Evolutionary conservation across 2,329 filamentous ascomycete genomes (phyloP).

Genomic region (Stachybotrys elegans): DNA sequence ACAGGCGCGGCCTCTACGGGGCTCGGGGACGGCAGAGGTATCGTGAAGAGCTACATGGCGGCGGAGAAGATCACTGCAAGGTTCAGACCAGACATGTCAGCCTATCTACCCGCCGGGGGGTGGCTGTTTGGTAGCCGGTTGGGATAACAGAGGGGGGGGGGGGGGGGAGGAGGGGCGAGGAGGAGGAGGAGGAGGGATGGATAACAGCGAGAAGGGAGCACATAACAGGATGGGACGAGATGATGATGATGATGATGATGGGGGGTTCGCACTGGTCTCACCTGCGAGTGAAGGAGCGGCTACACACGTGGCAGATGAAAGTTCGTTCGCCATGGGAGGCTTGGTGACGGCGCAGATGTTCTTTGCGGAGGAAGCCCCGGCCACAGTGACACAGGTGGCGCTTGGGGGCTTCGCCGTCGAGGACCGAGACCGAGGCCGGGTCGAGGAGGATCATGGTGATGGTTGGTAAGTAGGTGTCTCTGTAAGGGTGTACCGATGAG

Average conservation of each 20-base stretch:
- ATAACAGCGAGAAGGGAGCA: conserved; percentile 5
- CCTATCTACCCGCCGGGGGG: no score
- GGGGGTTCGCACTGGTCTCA: conserved; percentile 13
- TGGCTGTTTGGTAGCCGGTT: no score
- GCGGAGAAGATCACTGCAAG: conserved; percentile 30
- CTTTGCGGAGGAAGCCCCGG: conserved; percentile 34
- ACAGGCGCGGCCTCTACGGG: conserved; percentile 33
- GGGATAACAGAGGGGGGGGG: no score
- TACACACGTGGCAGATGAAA: conserved; percentile 30
- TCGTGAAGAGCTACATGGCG: conserved; percentile 32
- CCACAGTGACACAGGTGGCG: conserved; percentile 34
- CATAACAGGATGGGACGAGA: background rate
- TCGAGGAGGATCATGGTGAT: no score
- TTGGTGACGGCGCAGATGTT: conserved; percentile 33
- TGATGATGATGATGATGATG: background rate
- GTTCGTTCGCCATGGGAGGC: conserved; percentile 30
- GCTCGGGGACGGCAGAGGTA: conserved; percentile 20
- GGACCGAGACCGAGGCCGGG: no score
- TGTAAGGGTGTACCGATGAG: no score
- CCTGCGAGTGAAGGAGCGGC: conserved; percentile 33
- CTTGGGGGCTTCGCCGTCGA: conserved; percentile 6
- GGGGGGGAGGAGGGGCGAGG: background rate
- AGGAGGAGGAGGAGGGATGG: background rate
- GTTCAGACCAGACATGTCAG: conserved; percentile 5
- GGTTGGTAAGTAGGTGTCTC: no score